Conservation (phyloP, 257 asterid species). For the Cruciata laevipes region DNA sequence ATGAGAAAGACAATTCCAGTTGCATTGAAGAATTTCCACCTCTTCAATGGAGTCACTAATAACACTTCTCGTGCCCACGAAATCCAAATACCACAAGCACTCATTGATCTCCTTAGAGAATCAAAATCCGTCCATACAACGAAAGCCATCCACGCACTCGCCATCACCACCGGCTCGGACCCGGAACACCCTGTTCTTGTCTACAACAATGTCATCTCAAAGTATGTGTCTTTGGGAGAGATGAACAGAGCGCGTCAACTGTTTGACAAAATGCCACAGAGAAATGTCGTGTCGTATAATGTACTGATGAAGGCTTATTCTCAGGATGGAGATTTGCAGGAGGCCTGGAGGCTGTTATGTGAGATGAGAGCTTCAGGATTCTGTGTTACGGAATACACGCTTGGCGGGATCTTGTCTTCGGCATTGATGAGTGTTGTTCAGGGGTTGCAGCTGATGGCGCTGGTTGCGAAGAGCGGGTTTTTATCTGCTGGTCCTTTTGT, state of each 20-base stretch:
- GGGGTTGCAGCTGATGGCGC: constrained; percentile 54
- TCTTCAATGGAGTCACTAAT: background rate
- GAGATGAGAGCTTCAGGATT: constrained; percentile 41
- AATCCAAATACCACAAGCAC: constrained; percentile 27
- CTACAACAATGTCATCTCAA: constrained; percentile 37
- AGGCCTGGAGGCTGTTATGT: constrained; percentile 45
- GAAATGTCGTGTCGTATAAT: constrained; percentile 60
- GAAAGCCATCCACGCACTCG: constrained; percentile 55
- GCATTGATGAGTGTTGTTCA: constrained; percentile 30
- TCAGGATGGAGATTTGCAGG: constrained; percentile 32
- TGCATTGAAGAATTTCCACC: constrained; percentile 15
- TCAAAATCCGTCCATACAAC: constrained; percentile 38
- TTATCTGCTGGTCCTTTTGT: constrained; percentile 36
- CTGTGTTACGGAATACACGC: constrained; percentile 51
- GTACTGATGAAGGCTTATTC: constrained; percentile 51
- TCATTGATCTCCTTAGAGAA: constrained; percentile 37
- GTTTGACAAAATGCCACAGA: constrained; percentile 60
- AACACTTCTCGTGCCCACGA: constrained; percentile 10
- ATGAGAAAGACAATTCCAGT: constrained; percentile 33
- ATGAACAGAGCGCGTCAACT: constrained; percentile 32
- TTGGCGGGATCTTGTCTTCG: constrained; percentile 52
- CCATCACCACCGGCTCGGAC: constrained; percentile 38
- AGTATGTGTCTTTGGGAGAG: constrained; percentile 35
- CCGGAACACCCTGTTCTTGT: constrained; percentile 45
- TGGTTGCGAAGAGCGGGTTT: constrained; percentile 54